A percentile compares a stretch with the other conserved stretches of the same genome.
Evolutionary conservation across 768 basidiomycete species (phyloP).

Genomic region (Tylopilus balloui): DNA sequence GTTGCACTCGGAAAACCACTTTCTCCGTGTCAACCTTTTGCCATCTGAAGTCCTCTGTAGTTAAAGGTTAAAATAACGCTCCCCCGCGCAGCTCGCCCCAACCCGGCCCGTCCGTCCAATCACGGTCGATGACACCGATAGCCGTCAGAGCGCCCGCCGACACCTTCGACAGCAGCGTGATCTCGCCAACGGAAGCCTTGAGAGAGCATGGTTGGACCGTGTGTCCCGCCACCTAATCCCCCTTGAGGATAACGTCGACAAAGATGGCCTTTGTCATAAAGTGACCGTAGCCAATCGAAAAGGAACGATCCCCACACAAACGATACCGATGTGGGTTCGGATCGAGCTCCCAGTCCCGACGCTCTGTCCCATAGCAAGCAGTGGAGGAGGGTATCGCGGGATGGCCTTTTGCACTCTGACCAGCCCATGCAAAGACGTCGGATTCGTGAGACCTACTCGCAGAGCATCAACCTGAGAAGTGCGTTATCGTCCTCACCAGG

Average conservation of each 20-base stretch:
- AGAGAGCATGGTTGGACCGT: background rate
- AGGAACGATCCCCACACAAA: slow-evolving; percentile 1
- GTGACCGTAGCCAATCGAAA: slow-evolving; percentile 3
- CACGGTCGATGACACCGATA: slow-evolving; percentile 3
- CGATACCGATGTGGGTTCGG: background rate
- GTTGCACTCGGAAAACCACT: background rate
- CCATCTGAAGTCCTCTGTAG: background rate
- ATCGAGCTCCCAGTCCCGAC: background rate
- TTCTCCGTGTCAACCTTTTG: slow-evolving; percentile 3
- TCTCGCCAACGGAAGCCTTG: background rate
- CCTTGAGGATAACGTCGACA: background rate
- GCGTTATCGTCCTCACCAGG: background rate
- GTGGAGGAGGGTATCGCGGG: slow-evolving; percentile 8
- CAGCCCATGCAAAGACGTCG: slow-evolving; percentile 8
- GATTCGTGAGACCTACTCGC: background rate
- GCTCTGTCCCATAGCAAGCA: background rate
- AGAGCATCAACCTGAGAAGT: slow-evolving; percentile 7
- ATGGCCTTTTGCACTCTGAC: background rate
- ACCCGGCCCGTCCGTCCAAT: background rate
- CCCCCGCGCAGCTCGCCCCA: background rate
- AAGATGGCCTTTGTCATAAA: slow-evolving; percentile 5
- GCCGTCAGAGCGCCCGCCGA: background rate
- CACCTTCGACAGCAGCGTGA: background rate
- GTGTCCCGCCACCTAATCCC: background rate
- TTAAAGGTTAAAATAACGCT: slow-evolving; percentile 2